Conservation (phyloP, 108 stramenopile species). For the Cyclotella choctawhatcheeana region DNA sequence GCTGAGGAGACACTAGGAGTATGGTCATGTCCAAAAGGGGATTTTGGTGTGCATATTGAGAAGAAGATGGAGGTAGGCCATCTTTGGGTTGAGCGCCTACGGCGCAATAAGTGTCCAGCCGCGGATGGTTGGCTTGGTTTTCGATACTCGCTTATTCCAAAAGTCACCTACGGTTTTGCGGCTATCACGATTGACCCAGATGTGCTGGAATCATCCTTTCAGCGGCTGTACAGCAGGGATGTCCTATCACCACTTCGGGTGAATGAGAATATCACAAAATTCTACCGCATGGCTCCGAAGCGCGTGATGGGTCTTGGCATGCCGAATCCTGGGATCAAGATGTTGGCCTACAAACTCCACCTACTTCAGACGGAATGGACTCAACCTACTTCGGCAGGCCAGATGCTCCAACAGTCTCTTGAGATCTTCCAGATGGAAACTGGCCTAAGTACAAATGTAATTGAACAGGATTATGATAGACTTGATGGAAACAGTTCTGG, state of each 20-base stretch:
- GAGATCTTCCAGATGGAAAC: slow-evolving; percentile 10
- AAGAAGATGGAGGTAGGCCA: not conserved
- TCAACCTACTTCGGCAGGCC: not conserved
- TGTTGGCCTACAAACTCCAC: not conserved
- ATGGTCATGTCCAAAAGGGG: not conserved
- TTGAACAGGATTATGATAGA: not conserved
- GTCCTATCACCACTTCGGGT: no score
- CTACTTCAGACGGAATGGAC: not conserved
- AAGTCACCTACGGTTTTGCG: not conserved
- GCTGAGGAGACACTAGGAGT: not conserved
- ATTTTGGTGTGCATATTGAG: not conserved
- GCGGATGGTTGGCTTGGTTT: not conserved
- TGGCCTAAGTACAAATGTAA: not conserved
- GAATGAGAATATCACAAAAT: not conserved
- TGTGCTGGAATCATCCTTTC: no score
- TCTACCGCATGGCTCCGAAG: slow-evolving; percentile 4
- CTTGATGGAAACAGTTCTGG: slow-evolving; percentile 1
- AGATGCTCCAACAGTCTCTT: slow-evolving; percentile 1
- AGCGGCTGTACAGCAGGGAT: no score
- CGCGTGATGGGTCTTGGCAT: slow-evolving; percentile 6
- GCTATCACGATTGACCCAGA: not conserved
- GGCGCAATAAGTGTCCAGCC: not conserved
- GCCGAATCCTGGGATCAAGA: not conserved
- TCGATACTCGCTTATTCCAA: not conserved
- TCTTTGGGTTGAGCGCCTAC: no score